These are phyloP conservation scores for Cladosporium sp. DNA, from an alignment of 2,329 filamentous ascomycete species.

Conservation along the genomic window DNA sequence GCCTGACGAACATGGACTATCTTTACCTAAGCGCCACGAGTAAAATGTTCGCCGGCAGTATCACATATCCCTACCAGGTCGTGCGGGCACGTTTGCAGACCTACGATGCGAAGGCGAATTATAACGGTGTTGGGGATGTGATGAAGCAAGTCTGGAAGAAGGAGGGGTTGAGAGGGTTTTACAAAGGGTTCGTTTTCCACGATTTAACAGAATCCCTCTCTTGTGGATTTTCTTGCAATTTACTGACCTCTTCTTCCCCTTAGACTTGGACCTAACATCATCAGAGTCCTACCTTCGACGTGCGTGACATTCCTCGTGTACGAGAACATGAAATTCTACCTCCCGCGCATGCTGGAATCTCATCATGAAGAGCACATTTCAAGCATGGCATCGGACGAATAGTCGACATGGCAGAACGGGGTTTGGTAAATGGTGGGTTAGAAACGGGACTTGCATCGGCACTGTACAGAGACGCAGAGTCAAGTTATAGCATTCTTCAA, in stretches of 20 bases:
- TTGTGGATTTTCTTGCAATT: neutral
- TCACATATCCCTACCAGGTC: conserved; percentile 94
- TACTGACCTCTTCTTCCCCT: neutral
- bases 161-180: conserved; percentile 80
- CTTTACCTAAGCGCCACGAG: conserved; percentile 73
- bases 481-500: too few relatives aligned
- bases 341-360: conserved; percentile 37
- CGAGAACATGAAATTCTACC: conserved; percentile 78
- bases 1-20: conserved; percentile 68
- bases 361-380: neutral
- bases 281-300: conserved; percentile 87
- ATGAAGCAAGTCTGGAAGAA: conserved; percentile 67
- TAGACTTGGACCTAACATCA: conserved; percentile 72
- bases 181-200: conserved; percentile 59
- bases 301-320: conserved; percentile 97
- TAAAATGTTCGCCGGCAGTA: conserved; percentile 83
- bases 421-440: too few relatives aligned
- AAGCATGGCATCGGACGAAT: too few relatives aligned
- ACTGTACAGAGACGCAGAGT: neutral
- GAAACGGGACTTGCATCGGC: too few relatives aligned
- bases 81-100: conserved; percentile 83
- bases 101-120: conserved; percentile 71
- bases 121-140: conserved; percentile 69
- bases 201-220: neutral
- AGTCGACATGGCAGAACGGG: too few relatives aligned